Evolutionary conservation across 495 filamentous ascomycete genomes (phyloP).

Genomic region (Aspergillus sparsus): DNA sequence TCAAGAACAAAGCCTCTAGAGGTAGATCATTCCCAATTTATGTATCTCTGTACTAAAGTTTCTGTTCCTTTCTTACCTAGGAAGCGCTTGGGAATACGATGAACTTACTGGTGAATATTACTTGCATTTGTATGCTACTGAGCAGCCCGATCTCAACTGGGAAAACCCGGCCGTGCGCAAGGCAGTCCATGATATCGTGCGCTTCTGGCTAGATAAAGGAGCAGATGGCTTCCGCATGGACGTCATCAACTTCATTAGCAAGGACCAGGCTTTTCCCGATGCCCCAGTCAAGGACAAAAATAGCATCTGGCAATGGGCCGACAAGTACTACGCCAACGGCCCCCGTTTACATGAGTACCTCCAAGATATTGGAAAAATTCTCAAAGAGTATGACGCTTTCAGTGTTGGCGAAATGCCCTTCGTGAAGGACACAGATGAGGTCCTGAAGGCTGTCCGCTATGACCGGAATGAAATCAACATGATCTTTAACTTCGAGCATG

Average conservation of each 20-base stretch:
- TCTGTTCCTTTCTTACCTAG: conserved; percentile 21
- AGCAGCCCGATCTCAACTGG: conserved; percentile 78
- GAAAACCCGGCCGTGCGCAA: conserved; percentile 60
- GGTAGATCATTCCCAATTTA: too few relatives aligned
- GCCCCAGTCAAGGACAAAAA: conserved; percentile 56
- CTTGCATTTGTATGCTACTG: conserved; percentile 63
- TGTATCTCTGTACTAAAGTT: too few relatives aligned
- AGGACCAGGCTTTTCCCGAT: conserved; percentile 60
- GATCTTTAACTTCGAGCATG: conserved; percentile 73
- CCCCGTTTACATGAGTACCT: conserved; percentile 67
- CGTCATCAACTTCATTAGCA: conserved; percentile 67
- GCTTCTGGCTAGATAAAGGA: conserved; percentile 71
- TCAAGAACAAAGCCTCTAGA: too few relatives aligned
- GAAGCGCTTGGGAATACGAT: conserved; percentile 67
- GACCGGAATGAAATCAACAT: conserved; percentile 67
- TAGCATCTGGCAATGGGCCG: conserved; percentile 54
- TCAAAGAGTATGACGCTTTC: conserved; percentile 67
- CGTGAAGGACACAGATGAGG: conserved; percentile 56
- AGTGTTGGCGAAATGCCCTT: conserved; percentile 74
- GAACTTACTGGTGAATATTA: conserved; percentile 67
- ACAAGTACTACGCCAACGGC: conserved; percentile 62
- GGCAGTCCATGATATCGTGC: conserved; percentile 67
- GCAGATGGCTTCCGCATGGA: conserved; percentile 73
- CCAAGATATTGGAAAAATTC: conserved; percentile 61
- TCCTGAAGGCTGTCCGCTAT: conserved; percentile 58